These are phyloP conservation scores for Trifolium subterraneum DNA, from an alignment of 306 rosid genomes.

Conservation along the genomic window DNA sequence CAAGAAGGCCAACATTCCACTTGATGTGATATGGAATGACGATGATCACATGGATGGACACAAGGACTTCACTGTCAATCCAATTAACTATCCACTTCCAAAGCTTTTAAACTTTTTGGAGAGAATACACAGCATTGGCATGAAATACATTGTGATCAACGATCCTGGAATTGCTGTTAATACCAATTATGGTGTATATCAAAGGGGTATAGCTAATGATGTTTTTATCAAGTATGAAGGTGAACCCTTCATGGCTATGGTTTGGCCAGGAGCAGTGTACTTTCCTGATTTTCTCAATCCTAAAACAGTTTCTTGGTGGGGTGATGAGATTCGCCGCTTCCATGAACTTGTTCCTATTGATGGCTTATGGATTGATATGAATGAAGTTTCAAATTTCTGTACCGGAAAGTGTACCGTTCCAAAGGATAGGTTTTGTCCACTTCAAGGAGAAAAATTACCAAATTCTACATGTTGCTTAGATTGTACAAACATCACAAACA, in stretches of 20 bases:
- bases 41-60: constrained; percentile 95
- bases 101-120: constrained; percentile 76
- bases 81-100: constrained; percentile 69
- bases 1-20: constrained; percentile 78
- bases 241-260: constrained; percentile 87
- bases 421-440: constrained; percentile 55
- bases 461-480: constrained; percentile 85
- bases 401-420: constrained; percentile 86
- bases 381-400: constrained; percentile 85
- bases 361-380: constrained; percentile 99
- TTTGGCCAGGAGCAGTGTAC: constrained; percentile 96
- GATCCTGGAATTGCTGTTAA: constrained; percentile 93
- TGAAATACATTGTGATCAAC: constrained; percentile 84
- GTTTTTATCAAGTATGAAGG: constrained; percentile 85
- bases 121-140: constrained; percentile 76
- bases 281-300: constrained; percentile 93
- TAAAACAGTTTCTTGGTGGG: constrained; percentile 89
- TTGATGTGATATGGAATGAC: constrained; percentile 91
- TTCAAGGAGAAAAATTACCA: constrained; percentile 62
- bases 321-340: constrained; percentile 81
- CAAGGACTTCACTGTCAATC: constrained; percentile 87
- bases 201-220: constrained; percentile 74
- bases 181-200: constrained; percentile 73
- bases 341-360: constrained; percentile 93
- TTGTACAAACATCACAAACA: constrained; percentile 79